phyloP scores from a whole-genome alignment of 192 early-diverging fungal genomes.

The Funneliformis mosseae region DNA sequence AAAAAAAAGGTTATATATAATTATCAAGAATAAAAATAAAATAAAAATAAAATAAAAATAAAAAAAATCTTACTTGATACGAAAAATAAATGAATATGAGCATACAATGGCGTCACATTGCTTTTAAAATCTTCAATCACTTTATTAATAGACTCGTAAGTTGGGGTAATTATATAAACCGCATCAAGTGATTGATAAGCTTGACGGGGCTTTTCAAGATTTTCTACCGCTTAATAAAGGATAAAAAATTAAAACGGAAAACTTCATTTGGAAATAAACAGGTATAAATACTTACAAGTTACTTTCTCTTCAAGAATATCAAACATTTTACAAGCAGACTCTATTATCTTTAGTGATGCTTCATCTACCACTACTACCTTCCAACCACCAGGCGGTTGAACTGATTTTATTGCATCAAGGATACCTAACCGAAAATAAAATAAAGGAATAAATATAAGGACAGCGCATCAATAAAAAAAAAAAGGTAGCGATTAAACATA shows the following conservation, averaged over 20 bases:
- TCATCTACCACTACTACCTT: conserved; percentile 84
- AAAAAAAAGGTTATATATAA: not conserved
- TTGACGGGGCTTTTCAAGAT: conserved; percentile 58
- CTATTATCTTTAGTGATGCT: conserved; percentile 70
- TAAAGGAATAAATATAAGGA: no score
- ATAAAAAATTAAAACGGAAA: not conserved
- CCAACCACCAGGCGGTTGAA: conserved; percentile 74
- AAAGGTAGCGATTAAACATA: not conserved
- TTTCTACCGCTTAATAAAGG: conserved; percentile 61
- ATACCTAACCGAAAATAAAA: conserved; percentile 42
- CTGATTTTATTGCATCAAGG: conserved; percentile 75
- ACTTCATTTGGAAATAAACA: not conserved
- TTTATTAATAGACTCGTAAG: conserved; percentile 60
- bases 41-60: not conserved
- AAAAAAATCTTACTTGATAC: conserved; percentile 49
- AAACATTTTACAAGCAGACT: conserved; percentile 76
- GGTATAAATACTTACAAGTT: conserved; percentile 55
- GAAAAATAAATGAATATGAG: conserved; percentile 63
- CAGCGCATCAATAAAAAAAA: not conserved
- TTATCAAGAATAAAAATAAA: not conserved
- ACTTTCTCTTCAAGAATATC: conserved; percentile 67
- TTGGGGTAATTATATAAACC: conserved; percentile 63
- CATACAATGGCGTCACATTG: conserved; percentile 55
- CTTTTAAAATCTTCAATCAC: conserved; percentile 61
- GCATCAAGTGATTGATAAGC: conserved; percentile 63